Percentiles rank a stretch among this genome's conserved stretches.
phyloP scores from a whole-genome alignment of 768 basidiomycete species.

The Boletellus emodensis region DNA sequence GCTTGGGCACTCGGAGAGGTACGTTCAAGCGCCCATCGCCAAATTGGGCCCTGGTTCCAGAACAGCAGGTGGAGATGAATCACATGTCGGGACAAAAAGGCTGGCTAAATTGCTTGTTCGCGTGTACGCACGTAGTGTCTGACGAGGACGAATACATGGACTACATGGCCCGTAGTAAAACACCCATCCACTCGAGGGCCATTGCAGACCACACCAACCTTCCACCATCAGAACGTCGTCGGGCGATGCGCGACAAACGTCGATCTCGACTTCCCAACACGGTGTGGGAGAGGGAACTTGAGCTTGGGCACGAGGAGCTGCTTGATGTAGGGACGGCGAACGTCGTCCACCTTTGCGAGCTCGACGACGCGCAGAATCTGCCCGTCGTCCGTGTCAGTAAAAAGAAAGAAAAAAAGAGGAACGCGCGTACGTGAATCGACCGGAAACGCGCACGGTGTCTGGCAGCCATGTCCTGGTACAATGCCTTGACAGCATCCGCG shows the following conservation, averaged over 20 bases:
- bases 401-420: background rate
- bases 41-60: too few relatives aligned
- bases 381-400: background rate
- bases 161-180: slow-evolving; percentile 10
- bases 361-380: slow-evolving; percentile 98
- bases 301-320: slow-evolving; percentile 87
- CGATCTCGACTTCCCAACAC: slow-evolving; percentile 71
- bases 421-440: slow-evolving; percentile 80
- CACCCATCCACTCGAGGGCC: slow-evolving; percentile 3
- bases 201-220: background rate
- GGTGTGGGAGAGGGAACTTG: slow-evolving; percentile 96
- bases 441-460: slow-evolving; percentile 99
- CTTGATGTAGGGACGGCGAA: slow-evolving; percentile 97
- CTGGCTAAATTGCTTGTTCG: background rate
- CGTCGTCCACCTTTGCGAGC: slow-evolving; percentile 85
- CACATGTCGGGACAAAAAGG: too few relatives aligned
- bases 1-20: too few relatives aligned
- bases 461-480: slow-evolving; percentile 99
- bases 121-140: background rate
- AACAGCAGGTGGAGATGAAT: too few relatives aligned
- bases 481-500: slow-evolving; percentile 89
- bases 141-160: slow-evolving; percentile 7
- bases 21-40: too few relatives aligned
- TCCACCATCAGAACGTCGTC: slow-evolving; percentile 54
- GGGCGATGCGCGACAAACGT: slow-evolving; percentile 81